phyloP scores from a whole-genome alignment of 106 monocot species.

The Allium fistulosum region DNA sequence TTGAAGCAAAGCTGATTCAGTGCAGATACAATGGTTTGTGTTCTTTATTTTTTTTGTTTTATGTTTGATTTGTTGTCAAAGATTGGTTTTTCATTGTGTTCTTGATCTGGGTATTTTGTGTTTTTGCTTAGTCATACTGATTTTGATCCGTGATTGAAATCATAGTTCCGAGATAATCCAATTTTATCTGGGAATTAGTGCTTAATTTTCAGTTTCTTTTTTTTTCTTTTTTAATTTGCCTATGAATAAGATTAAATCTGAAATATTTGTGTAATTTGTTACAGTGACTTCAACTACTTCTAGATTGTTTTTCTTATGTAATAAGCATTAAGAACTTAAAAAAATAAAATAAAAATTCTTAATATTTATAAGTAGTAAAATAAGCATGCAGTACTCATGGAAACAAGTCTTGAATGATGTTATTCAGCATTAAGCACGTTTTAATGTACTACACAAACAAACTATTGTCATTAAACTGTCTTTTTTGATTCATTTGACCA shows the following conservation, averaged over 20 bases:
- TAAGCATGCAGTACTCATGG: too few species aligned
- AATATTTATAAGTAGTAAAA: too few species aligned
- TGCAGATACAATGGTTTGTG: slow-evolving; percentile 32
- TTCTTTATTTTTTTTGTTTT: background rate
- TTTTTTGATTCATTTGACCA: too few species aligned
- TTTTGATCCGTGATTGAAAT: background rate
- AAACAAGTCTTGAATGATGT: too few species aligned
- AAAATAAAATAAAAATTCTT: too few species aligned
- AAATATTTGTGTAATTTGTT: slow-evolving; percentile 2
- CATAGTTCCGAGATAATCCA: too few species aligned
- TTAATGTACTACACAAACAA: too few species aligned
- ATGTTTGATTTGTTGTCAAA: background rate
- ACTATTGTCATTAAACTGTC: too few species aligned
- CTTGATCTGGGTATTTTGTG: slow-evolving; percentile 1
- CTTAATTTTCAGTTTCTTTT: background rate
- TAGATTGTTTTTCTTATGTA: too few species aligned
- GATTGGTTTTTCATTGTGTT: background rate
- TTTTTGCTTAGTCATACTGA: background rate
- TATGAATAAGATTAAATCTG: background rate
- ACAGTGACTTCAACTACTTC: slow-evolving; percentile 19
- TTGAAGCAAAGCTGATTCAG: slow-evolving; percentile 24
- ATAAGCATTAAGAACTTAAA: too few species aligned
- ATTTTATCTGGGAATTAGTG: background rate
- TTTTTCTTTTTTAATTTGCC: background rate
- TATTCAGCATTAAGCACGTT: too few species aligned